phyloP scores from a whole-genome alignment of 441 rosid species.

The Arabidopsis hybrid region DNA sequence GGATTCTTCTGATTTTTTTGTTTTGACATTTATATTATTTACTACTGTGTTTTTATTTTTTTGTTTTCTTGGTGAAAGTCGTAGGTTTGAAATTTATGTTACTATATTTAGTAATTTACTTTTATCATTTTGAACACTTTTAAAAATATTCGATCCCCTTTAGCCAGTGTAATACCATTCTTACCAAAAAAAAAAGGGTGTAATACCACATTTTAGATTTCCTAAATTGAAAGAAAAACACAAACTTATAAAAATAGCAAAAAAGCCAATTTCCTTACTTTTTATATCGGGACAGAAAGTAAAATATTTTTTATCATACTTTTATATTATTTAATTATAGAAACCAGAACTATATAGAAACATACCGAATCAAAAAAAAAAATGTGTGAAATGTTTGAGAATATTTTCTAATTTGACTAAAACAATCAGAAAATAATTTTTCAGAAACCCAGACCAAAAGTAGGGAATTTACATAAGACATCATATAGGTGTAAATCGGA shows the following conservation, averaged over 20 bases:
- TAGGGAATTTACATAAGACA: background rate
- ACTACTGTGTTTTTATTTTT: background rate
- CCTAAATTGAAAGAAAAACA: background rate
- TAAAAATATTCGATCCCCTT: background rate
- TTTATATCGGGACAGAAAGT: too few species aligned
- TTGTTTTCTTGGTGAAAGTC: background rate
- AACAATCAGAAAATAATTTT: background rate
- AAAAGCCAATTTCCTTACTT: too few species aligned
- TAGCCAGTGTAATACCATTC: background rate
- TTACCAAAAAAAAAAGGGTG: too few species aligned
- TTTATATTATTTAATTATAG: too few species aligned
- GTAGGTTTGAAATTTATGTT: conserved; percentile 3
- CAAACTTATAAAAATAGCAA: background rate
- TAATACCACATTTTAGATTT: background rate
- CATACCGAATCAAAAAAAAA: background rate
- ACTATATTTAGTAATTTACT: background rate
- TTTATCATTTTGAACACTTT: background rate
- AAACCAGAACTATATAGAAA: background rate
- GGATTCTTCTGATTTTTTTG: background rate
- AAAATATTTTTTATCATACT: too few species aligned
- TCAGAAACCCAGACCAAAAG: background rate
- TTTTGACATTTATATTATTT: background rate
- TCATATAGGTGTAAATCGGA: background rate
- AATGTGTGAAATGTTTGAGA: background rate
- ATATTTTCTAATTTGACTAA: background rate